Base-by-base conservation (phyloP, 2,329 filamentous ascomycete genomes). In the Coniella vitis region DNA sequence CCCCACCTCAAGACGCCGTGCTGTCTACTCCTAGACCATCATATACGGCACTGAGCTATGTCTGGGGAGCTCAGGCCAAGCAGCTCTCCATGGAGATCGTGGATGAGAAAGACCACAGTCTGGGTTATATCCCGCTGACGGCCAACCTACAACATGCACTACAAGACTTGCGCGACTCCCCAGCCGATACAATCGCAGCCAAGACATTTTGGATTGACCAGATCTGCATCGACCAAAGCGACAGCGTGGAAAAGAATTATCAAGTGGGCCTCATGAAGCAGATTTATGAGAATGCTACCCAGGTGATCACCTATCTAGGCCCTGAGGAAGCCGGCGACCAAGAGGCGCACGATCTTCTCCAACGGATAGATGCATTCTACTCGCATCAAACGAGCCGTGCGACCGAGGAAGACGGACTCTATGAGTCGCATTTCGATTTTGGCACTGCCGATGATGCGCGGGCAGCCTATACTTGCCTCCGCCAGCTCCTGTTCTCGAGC, bases 241-340 rank as follows among this genome's bases (percentile, higher is more conserved):
- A 49, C 16, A 9, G 29, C 7, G 8, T 16, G 34, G 49, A 52
- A 20, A 48, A 48, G 38, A 48, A 31, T 19, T 16, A 37, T 2
- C 49, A 52, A 36, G 49, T 49, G 3, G 20, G 22, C 4, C 45
- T 21, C 36, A 52, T 52, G 45, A 32, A 34, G 32, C 19, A 19
- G 2, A 40, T 52, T 25, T 52, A 48, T 34, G 31, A 39, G 36
- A 13, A 17, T 21, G 49, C 49, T 4, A 4, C 9, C 16, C 29
- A 45, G 12, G 45, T 52, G 8, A 21, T 52, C 45, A 40, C 45
- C 21, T 52, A 46, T 32, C 49, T 52, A 5, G 49, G 49, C 7
- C 35, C 45, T 5, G 47, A 44, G 4, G 9, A 39, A 21, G 10
- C 37, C 7, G 37, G 19, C 20, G 37, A 38, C 37, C 7, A 21